Evolutionary conservation across 768 basidiomycete species (phyloP).

Genomic region (Kwoniella sp.): DNA sequence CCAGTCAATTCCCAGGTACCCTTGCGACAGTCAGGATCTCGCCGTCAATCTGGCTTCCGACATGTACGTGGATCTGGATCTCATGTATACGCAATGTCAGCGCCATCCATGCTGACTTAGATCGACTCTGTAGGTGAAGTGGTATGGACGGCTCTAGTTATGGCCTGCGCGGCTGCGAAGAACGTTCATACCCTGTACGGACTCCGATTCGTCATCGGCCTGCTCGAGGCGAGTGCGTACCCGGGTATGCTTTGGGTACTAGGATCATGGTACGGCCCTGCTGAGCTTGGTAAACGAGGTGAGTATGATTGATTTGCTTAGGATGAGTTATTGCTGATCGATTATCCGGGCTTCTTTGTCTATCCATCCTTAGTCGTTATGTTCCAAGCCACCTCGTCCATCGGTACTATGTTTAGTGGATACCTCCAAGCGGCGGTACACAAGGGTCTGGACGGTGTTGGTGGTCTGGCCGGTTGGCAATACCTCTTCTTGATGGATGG

Average conservation of each 20-base stretch:
- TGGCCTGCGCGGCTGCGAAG: constrained; percentile 26
- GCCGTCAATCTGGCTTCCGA: constrained; percentile 16
- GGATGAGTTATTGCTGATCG: background rate
- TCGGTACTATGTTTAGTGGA: constrained; percentile 30
- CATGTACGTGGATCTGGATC: too few species aligned
- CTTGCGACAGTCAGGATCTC: constrained; percentile 15
- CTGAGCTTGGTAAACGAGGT: constrained; percentile 28
- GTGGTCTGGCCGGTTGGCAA: constrained; percentile 32
- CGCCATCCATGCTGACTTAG: background rate
- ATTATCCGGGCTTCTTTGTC: too few species aligned
- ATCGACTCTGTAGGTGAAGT: constrained; percentile 12
- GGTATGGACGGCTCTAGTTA: constrained; percentile 23
- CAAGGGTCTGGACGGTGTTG: constrained; percentile 20
- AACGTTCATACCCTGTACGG: constrained; percentile 30
- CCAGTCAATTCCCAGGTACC: constrained; percentile 16
- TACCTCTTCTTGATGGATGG: constrained; percentile 34
- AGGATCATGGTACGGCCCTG: constrained; percentile 26
- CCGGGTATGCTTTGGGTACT: constrained; percentile 12
- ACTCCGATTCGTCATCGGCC: constrained; percentile 21
- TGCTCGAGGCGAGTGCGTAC: constrained; percentile 22
- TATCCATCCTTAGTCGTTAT: constrained; percentile 15
- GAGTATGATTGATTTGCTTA: background rate
- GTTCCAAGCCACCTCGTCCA: constrained; percentile 23
- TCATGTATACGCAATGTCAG: constrained; percentile 1
- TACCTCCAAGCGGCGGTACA: constrained; percentile 32